Evolutionary conservation across 495 filamentous ascomycete species (phyloP), one percentile per base, ranked within the genome.

Genomic region (Penicillium lagena): DNA sequence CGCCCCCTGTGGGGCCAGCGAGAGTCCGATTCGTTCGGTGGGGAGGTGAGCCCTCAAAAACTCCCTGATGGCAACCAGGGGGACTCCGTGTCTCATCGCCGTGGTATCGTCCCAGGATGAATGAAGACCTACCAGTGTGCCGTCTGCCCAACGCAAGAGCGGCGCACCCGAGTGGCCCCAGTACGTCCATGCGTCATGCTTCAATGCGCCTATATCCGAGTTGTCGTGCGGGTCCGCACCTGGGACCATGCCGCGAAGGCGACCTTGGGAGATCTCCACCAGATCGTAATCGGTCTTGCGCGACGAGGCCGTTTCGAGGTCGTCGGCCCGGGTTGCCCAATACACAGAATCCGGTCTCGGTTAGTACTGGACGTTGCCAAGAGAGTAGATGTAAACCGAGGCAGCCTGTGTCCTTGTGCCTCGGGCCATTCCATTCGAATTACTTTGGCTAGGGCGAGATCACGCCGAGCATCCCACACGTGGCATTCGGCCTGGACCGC

Each of bases 131-230:
- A 73, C 50, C 40, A 76, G 49, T 12, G 34, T 48, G 9, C 67
- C 62, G 1, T 52, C 51, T 37, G 46, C 46, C 29, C 36, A 33
- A 3, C 63, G 52, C 7, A 73, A 28, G 14, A 76, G 45, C 27
- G 68, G 71, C 9, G 71, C 68, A 1, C 72, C 72, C 9, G 63
- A 71, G 48, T 75, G 71, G 12, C 71, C 73, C 73, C 72, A 78
- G 50, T 74, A 76, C n/a, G 73, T 76, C 73, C 70, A 76, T 37
- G 70, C 72, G 50, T 73, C 60, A 48, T 75, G 72, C 64, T 62
- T 68, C 44, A 75, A 48, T 8, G 64, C 62, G 1, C 73, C 73
- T 36, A 73, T 78, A 36, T 76, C 71, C 0, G 54, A 60, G 43
- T 76, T 76, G 36, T 75, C 64, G 33, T 71, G 58, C 22, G 55